A percentile compares a stretch with the other conserved stretches of the same genome.
These are phyloP conservation scores for Dactylella cylindrospora DNA, from an alignment of 2,329 filamentous ascomycete species.

Conservation along the genomic window DNA sequence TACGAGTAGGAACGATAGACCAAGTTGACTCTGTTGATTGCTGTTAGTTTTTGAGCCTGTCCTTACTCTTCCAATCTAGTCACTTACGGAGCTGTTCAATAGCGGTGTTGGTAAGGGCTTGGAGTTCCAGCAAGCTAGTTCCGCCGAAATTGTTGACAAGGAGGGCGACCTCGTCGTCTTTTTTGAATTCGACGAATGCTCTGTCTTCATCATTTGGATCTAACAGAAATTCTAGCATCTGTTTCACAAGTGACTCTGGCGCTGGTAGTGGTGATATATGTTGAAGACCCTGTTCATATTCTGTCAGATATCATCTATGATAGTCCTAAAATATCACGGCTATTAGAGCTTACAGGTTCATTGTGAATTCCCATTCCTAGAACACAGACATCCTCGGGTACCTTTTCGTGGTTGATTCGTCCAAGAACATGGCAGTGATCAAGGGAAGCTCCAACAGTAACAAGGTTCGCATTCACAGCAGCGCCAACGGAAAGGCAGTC, in stretches of 20 bases:
- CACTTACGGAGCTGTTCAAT: constrained; percentile 60
- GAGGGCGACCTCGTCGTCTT: constrained; percentile 65
- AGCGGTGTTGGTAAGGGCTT: constrained; percentile 70
- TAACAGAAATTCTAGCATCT: constrained; percentile 69
- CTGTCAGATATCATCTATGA: no score
- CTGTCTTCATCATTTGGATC: constrained; percentile 67
- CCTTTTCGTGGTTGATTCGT: constrained; percentile 54
- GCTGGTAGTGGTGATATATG: constrained; percentile 56
- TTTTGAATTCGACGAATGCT: constrained; percentile 67
- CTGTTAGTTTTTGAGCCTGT: constrained; percentile 1
- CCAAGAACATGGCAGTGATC: constrained; percentile 61
- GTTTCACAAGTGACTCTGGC: constrained; percentile 61
- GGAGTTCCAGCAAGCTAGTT: constrained; percentile 70
- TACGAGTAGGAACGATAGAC: constrained; percentile 63
- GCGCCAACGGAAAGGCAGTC: constrained; percentile 46
- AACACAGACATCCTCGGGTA: constrained; percentile 59
- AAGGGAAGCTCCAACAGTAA: constrained; percentile 59
- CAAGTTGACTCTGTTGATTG: constrained; percentile 56
- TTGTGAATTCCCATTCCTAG: constrained; percentile 79
- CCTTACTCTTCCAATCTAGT: not conserved
- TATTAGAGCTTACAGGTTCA: constrained; percentile 56
- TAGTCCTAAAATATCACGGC: constrained; percentile 49
- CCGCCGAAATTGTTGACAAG: constrained; percentile 76
- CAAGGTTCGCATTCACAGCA: constrained; percentile 57
- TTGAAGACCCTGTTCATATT: constrained; percentile 55